phyloP scores from a whole-genome alignment of 495 filamentous ascomycete species.

The Penicillium subrubescens region DNA sequence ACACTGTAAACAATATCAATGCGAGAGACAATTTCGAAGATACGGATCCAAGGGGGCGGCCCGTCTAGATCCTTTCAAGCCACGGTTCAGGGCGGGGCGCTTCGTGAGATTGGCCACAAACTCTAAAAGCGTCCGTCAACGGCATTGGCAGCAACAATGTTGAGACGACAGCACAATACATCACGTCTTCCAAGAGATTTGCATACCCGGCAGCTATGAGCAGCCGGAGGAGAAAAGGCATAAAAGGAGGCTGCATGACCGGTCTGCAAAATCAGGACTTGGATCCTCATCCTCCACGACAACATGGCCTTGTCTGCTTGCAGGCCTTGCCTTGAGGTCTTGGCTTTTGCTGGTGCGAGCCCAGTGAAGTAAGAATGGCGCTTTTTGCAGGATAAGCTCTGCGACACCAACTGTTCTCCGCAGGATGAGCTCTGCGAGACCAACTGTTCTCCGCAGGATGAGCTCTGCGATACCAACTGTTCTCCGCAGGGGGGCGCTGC shows the following conservation, averaged over 20 bases:
- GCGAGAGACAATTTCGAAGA: conserved; percentile 4
- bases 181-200: not conserved
- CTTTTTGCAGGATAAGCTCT: no score
- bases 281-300: not conserved
- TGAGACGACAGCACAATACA: conserved; percentile 1
- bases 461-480: no score
- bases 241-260: conserved; percentile 1
- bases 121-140: conserved; percentile 2
- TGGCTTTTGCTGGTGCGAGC: no score
- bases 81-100: no score
- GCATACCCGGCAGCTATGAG: not conserved
- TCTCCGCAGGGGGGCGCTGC: no score
- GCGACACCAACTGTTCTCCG: no score
- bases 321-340: no score
- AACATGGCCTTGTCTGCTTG: no score
- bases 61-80: no score
- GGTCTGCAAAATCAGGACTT: conserved; percentile 3
- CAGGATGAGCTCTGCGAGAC: no score
- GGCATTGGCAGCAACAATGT: not conserved
- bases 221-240: not conserved
- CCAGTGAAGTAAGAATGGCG: no score
- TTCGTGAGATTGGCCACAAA: not conserved
- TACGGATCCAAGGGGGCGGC: conserved; percentile 1
- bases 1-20: conserved; percentile 3
- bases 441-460: no score